phyloP scores from a whole-genome alignment of 495 filamentous ascomycete species.

The Aspergillus mulundensis region DNA sequence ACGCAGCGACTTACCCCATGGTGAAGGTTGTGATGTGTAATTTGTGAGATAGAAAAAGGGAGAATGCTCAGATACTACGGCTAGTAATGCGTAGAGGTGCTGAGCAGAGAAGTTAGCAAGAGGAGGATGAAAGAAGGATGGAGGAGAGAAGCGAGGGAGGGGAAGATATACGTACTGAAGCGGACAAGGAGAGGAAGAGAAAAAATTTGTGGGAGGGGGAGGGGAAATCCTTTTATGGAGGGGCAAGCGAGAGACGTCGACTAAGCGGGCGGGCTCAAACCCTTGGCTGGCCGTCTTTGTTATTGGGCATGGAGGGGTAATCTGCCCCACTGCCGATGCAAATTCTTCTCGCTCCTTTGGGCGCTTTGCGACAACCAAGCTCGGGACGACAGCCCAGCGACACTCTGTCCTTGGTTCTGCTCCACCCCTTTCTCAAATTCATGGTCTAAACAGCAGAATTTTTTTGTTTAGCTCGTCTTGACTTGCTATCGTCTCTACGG shows the following conservation, averaged over 20 bases:
- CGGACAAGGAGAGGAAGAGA: slow-evolving; percentile 40
- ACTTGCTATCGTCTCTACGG: slow-evolving; percentile 8
- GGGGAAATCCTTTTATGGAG: slow-evolving; percentile 52
- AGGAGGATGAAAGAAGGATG: slow-evolving; percentile 20
- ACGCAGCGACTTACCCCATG: slow-evolving; percentile 46
- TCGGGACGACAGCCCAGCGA: slow-evolving; percentile 12
- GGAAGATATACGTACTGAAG: slow-evolving; percentile 49
- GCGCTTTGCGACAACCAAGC: slow-evolving; percentile 3
- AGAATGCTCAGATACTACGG: slow-evolving; percentile 51
- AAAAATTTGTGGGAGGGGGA: slow-evolving; percentile 43
- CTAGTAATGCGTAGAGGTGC: slow-evolving; percentile 48
- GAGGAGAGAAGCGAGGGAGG: slow-evolving; percentile 23
- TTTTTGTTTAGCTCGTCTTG: slow-evolving; percentile 18
- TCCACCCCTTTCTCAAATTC: slow-evolving; percentile 21
- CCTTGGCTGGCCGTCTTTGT: slow-evolving; percentile 25
- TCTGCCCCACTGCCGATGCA: slow-evolving; percentile 27
- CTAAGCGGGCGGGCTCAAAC: slow-evolving; percentile 40
- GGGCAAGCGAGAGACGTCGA: slow-evolving; percentile 47
- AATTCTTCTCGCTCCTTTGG: slow-evolving; percentile 31
- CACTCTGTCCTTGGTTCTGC: slow-evolving; percentile 30
- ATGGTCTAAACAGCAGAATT: slow-evolving; percentile 18
- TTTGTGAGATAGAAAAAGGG: slow-evolving; percentile 45
- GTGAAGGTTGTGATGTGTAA: slow-evolving; percentile 39
- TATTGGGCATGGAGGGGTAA: slow-evolving; percentile 31
- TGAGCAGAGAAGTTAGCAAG: slow-evolving; percentile 39